These are phyloP conservation scores for Priceomyces castillae DNA, from an alignment of 805 yeast species.

Conservation along the genomic window DNA sequence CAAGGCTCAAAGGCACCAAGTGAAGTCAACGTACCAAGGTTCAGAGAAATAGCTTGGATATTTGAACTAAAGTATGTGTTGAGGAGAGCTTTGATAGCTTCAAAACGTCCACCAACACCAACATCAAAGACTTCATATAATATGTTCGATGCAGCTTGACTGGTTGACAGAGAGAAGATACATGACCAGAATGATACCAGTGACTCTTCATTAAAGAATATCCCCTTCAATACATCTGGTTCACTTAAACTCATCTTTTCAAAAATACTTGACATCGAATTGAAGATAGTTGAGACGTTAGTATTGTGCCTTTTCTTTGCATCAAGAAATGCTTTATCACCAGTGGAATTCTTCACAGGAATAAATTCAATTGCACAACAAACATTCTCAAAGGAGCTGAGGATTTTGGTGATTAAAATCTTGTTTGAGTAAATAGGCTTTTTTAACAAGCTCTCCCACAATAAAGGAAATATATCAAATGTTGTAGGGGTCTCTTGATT, in stretches of 20 bases:
- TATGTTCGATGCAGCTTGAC: constrained; percentile 68
- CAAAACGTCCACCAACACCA: constrained; percentile 65
- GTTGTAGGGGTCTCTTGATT: constrained; percentile 22
- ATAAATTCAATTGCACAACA: constrained; percentile 20
- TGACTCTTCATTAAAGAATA: constrained; percentile 31
- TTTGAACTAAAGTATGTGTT: constrained; percentile 40
- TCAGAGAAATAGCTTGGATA: constrained; percentile 47
- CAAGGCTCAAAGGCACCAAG: constrained; percentile 65
- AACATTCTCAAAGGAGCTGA: constrained; percentile 18
- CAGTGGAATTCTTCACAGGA: constrained; percentile 19
- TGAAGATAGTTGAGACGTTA: constrained; percentile 22
- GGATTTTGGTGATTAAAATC: constrained; percentile 9
- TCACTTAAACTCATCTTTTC: constrained; percentile 35
- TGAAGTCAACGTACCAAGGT: constrained; percentile 43
- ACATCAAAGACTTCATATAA: constrained; percentile 71
- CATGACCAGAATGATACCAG: constrained; percentile 73
- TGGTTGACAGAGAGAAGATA: constrained; percentile 62
- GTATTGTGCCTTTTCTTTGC: constrained; percentile 31
- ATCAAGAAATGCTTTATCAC: constrained; percentile 18
- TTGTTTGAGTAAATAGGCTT: constrained; percentile 14
- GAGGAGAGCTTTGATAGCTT: constrained; percentile 62
- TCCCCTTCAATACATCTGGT: constrained; percentile 19
- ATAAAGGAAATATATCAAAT: constrained; percentile 31
- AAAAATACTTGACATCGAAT: constrained; percentile 20
- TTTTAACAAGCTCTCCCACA: constrained; percentile 23